A percentile compares a stretch with the other conserved stretches of the same genome.
phyloP scores from a whole-genome alignment of 257 asterid species.

The Scutellaria galericulata region DNA sequence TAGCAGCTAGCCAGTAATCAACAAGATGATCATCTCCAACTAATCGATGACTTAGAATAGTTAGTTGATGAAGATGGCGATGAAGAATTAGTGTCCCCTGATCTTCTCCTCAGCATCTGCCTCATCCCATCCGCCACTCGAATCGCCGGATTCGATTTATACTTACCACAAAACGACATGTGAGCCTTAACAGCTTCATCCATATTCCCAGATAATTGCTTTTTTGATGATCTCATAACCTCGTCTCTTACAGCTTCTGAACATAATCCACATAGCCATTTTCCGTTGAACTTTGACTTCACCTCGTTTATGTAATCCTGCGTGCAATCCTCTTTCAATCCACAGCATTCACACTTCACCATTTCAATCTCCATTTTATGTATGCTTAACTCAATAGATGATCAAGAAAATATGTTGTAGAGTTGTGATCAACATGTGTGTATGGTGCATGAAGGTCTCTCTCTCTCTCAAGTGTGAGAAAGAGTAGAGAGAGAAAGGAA shows the following conservation, averaged over 20 bases:
- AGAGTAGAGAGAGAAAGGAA: slow-evolving; percentile 18
- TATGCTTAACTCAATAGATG: no score
- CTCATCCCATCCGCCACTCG: slow-evolving; percentile 89
- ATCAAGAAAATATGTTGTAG: not conserved
- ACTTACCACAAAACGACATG: slow-evolving; percentile 81
- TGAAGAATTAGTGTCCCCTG: slow-evolving; percentile 42
- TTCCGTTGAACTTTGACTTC: slow-evolving; percentile 70
- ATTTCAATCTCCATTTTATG: slow-evolving; percentile 65
- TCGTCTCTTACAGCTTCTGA: slow-evolving; percentile 93
- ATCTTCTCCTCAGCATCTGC: slow-evolving; percentile 79
- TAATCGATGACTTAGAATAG: slow-evolving; percentile 54
- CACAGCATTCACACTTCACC: slow-evolving; percentile 92
- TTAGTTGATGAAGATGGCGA: slow-evolving; percentile 42
- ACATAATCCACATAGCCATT: slow-evolving; percentile 92
- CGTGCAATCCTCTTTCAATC: slow-evolving; percentile 90
- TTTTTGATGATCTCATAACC: slow-evolving; percentile 44
- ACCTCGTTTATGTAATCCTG: slow-evolving; percentile 72
- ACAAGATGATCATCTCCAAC: slow-evolving; percentile 60
- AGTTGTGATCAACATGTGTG: not conserved
- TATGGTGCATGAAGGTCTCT: not conserved
- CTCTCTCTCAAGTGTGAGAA: not conserved
- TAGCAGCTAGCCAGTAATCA: slow-evolving; percentile 29
- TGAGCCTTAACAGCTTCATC: slow-evolving; percentile 86
- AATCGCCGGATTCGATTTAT: slow-evolving; percentile 74
- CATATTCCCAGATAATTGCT: slow-evolving; percentile 34